Evolutionary conservation across 169 alveolate genomes (phyloP).

Genomic region (Plasmodium relictum): DNA sequence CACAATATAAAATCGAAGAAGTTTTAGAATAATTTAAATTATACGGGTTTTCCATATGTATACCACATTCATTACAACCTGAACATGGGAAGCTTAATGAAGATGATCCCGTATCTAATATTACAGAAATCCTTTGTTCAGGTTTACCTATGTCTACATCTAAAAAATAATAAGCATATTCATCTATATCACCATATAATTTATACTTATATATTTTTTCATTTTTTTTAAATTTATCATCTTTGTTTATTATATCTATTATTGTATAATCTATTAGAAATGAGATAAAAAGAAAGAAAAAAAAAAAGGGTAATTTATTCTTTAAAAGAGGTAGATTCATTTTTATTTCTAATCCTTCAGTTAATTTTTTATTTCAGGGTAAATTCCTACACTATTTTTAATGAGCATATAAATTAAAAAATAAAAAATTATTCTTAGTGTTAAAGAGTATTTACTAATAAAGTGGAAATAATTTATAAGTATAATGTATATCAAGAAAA

Average conservation of each 20-base stretch:
- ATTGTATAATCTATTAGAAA: background rate
- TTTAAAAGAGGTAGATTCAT: slow-evolving; percentile 1
- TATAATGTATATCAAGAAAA: no score
- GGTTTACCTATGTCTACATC: slow-evolving; percentile 83
- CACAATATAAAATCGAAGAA: slow-evolving; percentile 67
- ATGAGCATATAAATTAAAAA: no score
- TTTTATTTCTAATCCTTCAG: background rate
- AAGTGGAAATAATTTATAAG: no score
- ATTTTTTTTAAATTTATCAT: background rate
- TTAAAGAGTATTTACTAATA: no score
- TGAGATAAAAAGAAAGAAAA: slow-evolving; percentile 11
- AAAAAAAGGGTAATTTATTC: background rate
- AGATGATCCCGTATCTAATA: slow-evolving; percentile 87
- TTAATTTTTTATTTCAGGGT: background rate
- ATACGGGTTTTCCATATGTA: slow-evolving; percentile 77
- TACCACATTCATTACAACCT: slow-evolving; percentile 81
- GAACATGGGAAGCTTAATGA: slow-evolving; percentile 79
- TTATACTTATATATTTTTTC: slow-evolving; percentile 34
- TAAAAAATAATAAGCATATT: slow-evolving; percentile 82
- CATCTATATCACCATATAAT: slow-evolving; percentile 84
- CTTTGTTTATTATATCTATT: background rate
- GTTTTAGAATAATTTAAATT: slow-evolving; percentile 78
- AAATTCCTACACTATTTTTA: no score
- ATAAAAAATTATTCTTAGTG: no score
- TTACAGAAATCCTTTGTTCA: slow-evolving; percentile 75